Conservation (phyloP, 2,329 filamentous ascomycete genomes). For the Grosmannia huntii region DNA sequence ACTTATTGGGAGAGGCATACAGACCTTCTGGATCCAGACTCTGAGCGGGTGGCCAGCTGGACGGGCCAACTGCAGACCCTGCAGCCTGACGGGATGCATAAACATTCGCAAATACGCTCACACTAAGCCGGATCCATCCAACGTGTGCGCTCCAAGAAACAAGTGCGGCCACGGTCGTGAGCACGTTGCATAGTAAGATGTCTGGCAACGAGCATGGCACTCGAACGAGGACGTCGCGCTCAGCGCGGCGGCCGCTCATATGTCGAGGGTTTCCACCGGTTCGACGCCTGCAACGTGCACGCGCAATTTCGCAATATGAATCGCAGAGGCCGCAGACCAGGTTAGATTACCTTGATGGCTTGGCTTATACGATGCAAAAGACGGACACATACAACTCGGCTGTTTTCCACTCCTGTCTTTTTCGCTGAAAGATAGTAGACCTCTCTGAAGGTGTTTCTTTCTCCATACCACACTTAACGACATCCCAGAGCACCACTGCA, state of each 20-base stretch:
- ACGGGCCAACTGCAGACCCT: neutral
- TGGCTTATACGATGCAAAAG: no score
- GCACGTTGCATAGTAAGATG: neutral
- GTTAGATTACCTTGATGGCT: no score
- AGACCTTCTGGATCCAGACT: no score
- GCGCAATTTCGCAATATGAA: neutral
- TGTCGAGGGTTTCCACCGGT: neutral
- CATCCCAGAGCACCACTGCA: no score
- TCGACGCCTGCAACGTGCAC: no score
- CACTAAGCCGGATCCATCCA: neutral
- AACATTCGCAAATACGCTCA: slow-evolving; percentile 3
- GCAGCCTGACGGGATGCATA: neutral
- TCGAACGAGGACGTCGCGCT: neutral
- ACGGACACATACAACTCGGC: no score
- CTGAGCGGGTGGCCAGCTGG: no score
- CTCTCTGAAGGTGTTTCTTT: no score
- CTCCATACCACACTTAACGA: no score
- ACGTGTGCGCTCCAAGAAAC: neutral
- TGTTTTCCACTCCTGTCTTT: no score
- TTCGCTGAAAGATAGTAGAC: no score
- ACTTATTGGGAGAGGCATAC: neutral
- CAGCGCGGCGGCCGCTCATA: neutral
- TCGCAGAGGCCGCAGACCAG: no score
- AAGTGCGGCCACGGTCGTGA: neutral
- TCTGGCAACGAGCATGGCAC: neutral